A percentile compares a stretch with the other conserved stretches of the same genome.
These are phyloP conservation scores for Fusarium caatingaense DNA, from an alignment of 2,329 filamentous ascomycete species.

Conservation along the genomic window DNA sequence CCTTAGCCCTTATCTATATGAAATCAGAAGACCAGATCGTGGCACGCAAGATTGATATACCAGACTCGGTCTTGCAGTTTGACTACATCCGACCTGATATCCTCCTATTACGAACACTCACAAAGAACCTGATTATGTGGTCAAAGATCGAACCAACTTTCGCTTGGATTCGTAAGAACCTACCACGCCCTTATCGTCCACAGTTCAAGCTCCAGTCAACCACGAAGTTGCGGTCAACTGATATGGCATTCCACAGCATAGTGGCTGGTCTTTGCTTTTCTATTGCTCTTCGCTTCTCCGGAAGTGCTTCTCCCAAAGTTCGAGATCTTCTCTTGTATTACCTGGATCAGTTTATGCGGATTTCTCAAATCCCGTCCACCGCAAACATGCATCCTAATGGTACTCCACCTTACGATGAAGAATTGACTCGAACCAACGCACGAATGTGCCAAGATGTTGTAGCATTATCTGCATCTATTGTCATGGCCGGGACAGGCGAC, in stretches of 20 bases:
- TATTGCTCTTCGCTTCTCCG: constrained; percentile 78
- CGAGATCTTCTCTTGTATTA: constrained; percentile 86
- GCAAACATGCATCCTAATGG: constrained; percentile 46
- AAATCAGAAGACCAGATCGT: constrained; percentile 91
- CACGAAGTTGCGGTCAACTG: constrained; percentile 76
- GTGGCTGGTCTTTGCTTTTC: constrained; percentile 88
- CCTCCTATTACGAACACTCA: constrained; percentile 87
- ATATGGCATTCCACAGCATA: constrained; percentile 94
- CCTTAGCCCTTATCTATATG: constrained; percentile 93
- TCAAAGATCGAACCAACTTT: constrained; percentile 78
- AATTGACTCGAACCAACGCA: constrained; percentile 83
- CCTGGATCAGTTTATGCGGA: constrained; percentile 85
- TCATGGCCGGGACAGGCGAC: constrained; percentile 97
- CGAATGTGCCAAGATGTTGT: constrained; percentile 92
- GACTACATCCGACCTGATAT: constrained; percentile 96
- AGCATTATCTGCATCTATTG: constrained; percentile 82
- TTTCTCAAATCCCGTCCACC: constrained; percentile 68
- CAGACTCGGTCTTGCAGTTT: constrained; percentile 89
- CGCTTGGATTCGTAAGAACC: constrained; percentile 78
- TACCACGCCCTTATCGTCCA: constrained; percentile 76
- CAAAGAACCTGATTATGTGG: constrained; percentile 95
- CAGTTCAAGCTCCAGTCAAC: constrained; percentile 70
- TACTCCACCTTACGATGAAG: constrained; percentile 77
- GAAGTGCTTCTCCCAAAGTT: constrained; percentile 75
- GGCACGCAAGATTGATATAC: constrained; percentile 91